Conservation (phyloP, 1,284 basidiomycete genomes). For the Flammula alnicola region DNA sequence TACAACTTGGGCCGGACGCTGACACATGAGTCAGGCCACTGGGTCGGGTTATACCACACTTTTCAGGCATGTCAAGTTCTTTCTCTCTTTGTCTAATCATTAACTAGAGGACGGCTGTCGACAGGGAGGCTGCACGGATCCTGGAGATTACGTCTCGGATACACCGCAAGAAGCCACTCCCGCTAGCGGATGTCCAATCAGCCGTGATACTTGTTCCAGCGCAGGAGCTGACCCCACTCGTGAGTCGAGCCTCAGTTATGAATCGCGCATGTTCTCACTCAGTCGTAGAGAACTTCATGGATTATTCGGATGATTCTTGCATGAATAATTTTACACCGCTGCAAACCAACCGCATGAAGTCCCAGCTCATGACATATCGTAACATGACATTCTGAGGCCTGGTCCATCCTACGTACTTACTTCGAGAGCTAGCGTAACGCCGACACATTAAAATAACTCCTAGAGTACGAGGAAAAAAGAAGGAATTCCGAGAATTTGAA, state of each 20-base stretch:
- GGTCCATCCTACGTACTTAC: too few species aligned
- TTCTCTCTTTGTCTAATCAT: not conserved
- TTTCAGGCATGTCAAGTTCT: slow-evolving; percentile 40
- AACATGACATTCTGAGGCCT: slow-evolving; percentile 10
- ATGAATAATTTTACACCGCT: slow-evolving; percentile 39
- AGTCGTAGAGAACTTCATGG: slow-evolving; percentile 41
- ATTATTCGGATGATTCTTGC: slow-evolving; percentile 43
- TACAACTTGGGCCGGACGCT: slow-evolving; percentile 43
- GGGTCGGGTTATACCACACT: slow-evolving; percentile 47
- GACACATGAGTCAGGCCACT: slow-evolving; percentile 47
- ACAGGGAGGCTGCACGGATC: slow-evolving; percentile 23
- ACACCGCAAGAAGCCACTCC: slow-evolving; percentile 3
- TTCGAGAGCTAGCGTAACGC: too few species aligned
- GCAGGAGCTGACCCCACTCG: slow-evolving; percentile 33
- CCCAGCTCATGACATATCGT: slow-evolving; percentile 34
- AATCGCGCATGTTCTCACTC: not conserved
- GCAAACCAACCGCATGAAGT: slow-evolving; percentile 31
- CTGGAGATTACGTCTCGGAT: slow-evolving; percentile 3
- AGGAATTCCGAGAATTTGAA: too few species aligned
- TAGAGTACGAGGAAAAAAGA: too few species aligned
- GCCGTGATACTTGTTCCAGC: slow-evolving; percentile 26
- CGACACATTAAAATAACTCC: too few species aligned
- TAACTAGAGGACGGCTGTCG: too few species aligned
- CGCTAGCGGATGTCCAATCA: slow-evolving; percentile 1
- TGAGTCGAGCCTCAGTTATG: slow-evolving; percentile 19